phyloP scores from a whole-genome alignment of 345 rosid genomes.

The Triadica sebifera region DNA sequence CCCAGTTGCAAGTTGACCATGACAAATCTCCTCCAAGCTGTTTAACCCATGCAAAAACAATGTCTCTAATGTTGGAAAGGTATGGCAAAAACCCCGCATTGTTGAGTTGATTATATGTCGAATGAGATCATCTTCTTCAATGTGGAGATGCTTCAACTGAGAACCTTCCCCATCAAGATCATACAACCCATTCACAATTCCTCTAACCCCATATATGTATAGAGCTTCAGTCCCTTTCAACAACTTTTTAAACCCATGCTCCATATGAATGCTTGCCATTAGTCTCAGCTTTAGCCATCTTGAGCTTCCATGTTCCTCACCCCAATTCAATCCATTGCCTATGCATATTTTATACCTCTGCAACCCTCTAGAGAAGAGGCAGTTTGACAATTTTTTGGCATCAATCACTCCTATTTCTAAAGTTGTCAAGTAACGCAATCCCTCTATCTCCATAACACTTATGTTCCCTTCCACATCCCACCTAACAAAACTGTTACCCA shows the following conservation, averaged over 20 bases:
- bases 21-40: too few relatives aligned
- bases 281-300: conserved; percentile 20
- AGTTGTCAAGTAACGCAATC: conserved; percentile 12
- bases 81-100: neutral
- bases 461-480: conserved; percentile 28
- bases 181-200: too few relatives aligned
- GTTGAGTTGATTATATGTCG: neutral
- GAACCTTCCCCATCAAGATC: neutral
- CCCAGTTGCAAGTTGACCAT: too few relatives aligned
- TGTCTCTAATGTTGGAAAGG: too few relatives aligned
- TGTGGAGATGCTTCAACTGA: neutral
- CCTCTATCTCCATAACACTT: conserved; percentile 21
- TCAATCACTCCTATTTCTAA: conserved; percentile 21
- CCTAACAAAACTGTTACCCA: conserved; percentile 17
- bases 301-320: neutral
- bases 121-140: neutral
- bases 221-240: neutral
- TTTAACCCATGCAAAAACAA: too few relatives aligned
- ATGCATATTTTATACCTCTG: conserved; percentile 16
- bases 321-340: conserved; percentile 20
- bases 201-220: neutral
- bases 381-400: neutral
- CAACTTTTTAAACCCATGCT: neutral
- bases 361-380: conserved; percentile 4
- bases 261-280: neutral